Evolutionary conservation across 371 early-diverging fungal genomes (phyloP).

Genomic region (Conidiobolus incongruus): DNA sequence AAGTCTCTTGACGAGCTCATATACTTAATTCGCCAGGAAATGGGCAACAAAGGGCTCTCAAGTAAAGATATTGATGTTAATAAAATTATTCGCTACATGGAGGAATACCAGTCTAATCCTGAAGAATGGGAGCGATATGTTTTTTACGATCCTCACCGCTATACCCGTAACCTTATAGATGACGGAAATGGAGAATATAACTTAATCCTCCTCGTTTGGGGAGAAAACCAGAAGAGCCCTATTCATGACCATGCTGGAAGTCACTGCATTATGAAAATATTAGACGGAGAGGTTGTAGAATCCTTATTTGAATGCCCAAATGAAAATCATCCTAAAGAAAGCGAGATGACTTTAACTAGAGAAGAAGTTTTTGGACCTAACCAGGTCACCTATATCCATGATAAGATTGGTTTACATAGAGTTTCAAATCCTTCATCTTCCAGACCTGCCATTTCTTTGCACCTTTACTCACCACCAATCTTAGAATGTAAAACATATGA

Average conservation of each 20-base stretch:
- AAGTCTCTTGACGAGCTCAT: slow-evolving; percentile 18
- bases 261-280: slow-evolving; percentile 85
- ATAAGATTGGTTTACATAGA: slow-evolving; percentile 69
- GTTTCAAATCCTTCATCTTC: slow-evolving; percentile 40
- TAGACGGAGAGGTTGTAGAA: slow-evolving; percentile 66
- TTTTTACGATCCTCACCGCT: slow-evolving; percentile 47
- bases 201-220: no score
- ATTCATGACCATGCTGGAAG: slow-evolving; percentile 86
- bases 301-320: slow-evolving; percentile 57
- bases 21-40: slow-evolving; percentile 16
- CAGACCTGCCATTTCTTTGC: slow-evolving; percentile 56
- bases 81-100: slow-evolving; percentile 34
- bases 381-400: slow-evolving; percentile 75
- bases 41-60: slow-evolving; percentile 24
- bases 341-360: slow-evolving; percentile 13
- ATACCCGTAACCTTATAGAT: slow-evolving; percentile 75
- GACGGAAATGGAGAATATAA: slow-evolving; percentile 87
- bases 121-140: slow-evolving; percentile 59
- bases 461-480: slow-evolving; percentile 82
- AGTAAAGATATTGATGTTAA: slow-evolving; percentile 30
- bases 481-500: slow-evolving; percentile 65
- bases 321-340: slow-evolving; percentile 8
- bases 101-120: slow-evolving; percentile 27
- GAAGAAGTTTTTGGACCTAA: slow-evolving; percentile 25
- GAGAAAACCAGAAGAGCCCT: no score